Percentiles rank a stretch among this genome's conserved stretches.
Conservation (phyloP, 75 land plant genomes). For the Cupressus sempervirens region DNA sequence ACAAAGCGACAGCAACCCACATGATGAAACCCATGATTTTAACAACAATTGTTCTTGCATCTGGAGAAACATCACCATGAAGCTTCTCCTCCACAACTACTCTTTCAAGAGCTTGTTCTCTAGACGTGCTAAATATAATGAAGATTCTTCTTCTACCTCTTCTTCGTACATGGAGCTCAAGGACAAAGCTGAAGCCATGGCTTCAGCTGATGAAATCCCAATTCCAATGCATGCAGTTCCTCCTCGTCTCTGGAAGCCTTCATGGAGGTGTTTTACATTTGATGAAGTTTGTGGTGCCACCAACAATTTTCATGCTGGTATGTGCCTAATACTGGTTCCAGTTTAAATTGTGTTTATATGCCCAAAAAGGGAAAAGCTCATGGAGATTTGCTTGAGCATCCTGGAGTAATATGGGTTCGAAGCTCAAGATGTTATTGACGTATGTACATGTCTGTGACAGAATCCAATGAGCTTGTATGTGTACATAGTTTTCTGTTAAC, state of each 20-base stretch:
- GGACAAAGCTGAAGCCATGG: neutral
- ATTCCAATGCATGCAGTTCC: neutral
- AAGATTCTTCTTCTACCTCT: neutral
- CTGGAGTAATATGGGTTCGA: neutral
- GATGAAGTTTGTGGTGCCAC: slow-evolving; percentile 4
- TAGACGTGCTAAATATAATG: neutral
- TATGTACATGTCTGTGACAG: neutral
- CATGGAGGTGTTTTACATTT: slow-evolving; percentile 10
- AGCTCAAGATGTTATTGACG: neutral
- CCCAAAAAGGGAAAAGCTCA: neutral
- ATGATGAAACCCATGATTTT: neutral
- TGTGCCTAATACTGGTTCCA: neutral
- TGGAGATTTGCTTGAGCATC: neutral
- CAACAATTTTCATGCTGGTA: slow-evolving; percentile 6
- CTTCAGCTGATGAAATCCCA: neutral
- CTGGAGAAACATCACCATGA: neutral
- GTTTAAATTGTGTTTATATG: neutral
- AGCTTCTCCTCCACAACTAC: neutral
- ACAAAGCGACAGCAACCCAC: neutral
- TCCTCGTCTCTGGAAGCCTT: slow-evolving; percentile 3
- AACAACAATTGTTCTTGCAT: neutral
- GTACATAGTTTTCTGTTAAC: neutral
- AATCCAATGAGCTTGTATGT: neutral
- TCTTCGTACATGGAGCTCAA: slow-evolving; percentile 1
- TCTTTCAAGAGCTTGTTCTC: neutral